Conservation (phyloP, 2,329 filamentous ascomycete species). For the Pestalotiopsis sp. region DNA sequence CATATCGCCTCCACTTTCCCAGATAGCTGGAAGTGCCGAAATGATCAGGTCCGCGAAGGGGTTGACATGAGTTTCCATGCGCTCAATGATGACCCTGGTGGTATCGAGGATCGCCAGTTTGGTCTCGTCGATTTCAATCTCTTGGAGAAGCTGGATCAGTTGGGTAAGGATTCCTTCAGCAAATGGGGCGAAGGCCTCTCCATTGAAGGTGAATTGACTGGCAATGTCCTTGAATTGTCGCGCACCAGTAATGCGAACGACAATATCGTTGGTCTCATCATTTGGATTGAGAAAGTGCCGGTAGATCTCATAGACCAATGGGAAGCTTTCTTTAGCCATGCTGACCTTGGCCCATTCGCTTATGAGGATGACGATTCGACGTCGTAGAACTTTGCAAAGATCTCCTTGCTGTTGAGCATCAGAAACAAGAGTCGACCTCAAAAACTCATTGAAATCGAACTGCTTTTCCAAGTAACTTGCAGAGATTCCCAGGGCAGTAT, state of each 20-base stretch:
- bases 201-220: slow-evolving; percentile 82
- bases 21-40: slow-evolving; percentile 76
- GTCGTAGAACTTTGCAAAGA: slow-evolving; percentile 79
- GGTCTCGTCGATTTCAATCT: slow-evolving; percentile 82
- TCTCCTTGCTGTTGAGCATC: slow-evolving; percentile 71
- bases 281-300: slow-evolving; percentile 79
- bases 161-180: slow-evolving; percentile 73
- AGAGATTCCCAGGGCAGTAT: slow-evolving; percentile 87
- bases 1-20: slow-evolving; percentile 78
- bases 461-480: slow-evolving; percentile 74
- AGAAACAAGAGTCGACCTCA: slow-evolving; percentile 73
- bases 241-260: slow-evolving; percentile 89
- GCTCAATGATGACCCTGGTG: slow-evolving; percentile 76
- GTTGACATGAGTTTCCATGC: slow-evolving; percentile 74
- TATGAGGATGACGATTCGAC: slow-evolving; percentile 85
- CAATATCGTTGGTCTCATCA: slow-evolving; percentile 83
- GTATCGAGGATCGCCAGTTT: slow-evolving; percentile 91
- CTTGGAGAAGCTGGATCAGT: slow-evolving; percentile 77
- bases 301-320: slow-evolving; percentile 85
- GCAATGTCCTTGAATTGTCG: slow-evolving; percentile 80
- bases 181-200: slow-evolving; percentile 75
- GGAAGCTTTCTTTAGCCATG: slow-evolving; percentile 67
- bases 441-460: slow-evolving; percentile 83
- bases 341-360: slow-evolving; percentile 88
- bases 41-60: slow-evolving; percentile 81